Evolutionary conservation across 164 flowering plant genomes (phyloP).

Genomic region (Protea cynaroides): DNA sequence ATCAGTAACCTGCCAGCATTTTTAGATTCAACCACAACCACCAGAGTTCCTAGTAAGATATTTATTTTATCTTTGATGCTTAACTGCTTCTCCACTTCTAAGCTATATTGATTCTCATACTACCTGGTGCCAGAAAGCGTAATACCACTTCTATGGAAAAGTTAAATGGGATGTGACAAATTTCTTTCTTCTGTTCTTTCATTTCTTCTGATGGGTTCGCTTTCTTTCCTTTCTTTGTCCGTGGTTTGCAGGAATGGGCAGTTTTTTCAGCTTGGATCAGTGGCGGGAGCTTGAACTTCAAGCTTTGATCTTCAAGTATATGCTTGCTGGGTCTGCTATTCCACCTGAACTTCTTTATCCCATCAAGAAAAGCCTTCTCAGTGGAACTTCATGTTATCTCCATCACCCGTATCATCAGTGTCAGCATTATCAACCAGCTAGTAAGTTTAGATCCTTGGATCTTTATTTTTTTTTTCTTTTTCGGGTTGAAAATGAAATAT

Average conservation of each 20-base stretch:
- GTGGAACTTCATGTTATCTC: slow-evolving; percentile 26
- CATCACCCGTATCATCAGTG: slow-evolving; percentile 40
- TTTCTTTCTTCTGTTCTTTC: background rate
- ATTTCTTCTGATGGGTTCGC: slow-evolving; percentile 3
- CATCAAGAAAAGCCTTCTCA: slow-evolving; percentile 55
- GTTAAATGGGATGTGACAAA: background rate
- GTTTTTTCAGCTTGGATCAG: slow-evolving; percentile 63
- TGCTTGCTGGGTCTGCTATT: slow-evolving; percentile 73
- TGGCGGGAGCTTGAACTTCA: slow-evolving; percentile 95
- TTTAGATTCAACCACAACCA: slow-evolving; percentile 33
- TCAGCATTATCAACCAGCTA: slow-evolving; percentile 42
- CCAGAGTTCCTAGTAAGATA: slow-evolving; percentile 43
- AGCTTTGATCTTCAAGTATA: slow-evolving; percentile 77
- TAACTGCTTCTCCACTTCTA: background rate
- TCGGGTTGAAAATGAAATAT: background rate
- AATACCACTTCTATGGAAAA: background rate
- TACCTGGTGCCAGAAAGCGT: background rate
- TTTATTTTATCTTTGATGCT: background rate
- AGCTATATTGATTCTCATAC: background rate
- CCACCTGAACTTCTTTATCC: slow-evolving; percentile 75
- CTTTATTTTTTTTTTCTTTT: background rate
- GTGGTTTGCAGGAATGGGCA: slow-evolving; percentile 27
- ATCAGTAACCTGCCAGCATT: slow-evolving; percentile 40
- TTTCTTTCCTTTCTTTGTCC: background rate
- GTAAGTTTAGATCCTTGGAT: slow-evolving; percentile 28